Conservation (phyloP, 495 filamentous ascomycete species). For the Astrothelium macrocarpum region DNA sequence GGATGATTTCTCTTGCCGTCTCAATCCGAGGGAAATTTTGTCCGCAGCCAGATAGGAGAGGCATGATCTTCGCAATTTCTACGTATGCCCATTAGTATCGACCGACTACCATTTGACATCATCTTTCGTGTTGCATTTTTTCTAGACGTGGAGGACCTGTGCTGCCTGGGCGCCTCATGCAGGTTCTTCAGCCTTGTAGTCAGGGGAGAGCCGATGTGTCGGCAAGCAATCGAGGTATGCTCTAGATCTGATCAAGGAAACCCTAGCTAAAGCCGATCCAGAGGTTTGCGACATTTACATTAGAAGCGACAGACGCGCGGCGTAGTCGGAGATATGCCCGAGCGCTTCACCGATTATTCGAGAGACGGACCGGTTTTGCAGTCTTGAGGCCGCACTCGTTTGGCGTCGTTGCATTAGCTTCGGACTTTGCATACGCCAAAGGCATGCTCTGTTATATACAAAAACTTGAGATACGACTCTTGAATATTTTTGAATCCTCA, state of each 20-base stretch:
- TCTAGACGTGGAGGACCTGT: slow-evolving; percentile 43
- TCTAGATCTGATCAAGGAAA: slow-evolving; percentile 11
- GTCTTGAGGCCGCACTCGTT: not conserved
- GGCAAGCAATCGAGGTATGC: slow-evolving; percentile 48
- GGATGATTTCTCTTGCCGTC: not conserved
- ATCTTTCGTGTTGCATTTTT: slow-evolving; percentile 23
- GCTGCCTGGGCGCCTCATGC: slow-evolving; percentile 42
- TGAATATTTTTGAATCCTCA: not conserved
- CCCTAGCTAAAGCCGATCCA: slow-evolving; percentile 13
- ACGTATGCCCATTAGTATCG: slow-evolving; percentile 24
- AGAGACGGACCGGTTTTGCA: slow-evolving; percentile 3
- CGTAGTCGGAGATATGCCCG: not conserved
- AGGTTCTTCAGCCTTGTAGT: slow-evolving; percentile 44
- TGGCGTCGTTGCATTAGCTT: not conserved
- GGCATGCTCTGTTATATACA: slow-evolving; percentile 6
- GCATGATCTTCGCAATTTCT: not conserved
- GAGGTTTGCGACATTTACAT: not conserved
- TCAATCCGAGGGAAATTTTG: not conserved
- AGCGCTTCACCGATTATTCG: not conserved
- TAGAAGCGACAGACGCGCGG: not conserved
- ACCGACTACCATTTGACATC: slow-evolving; percentile 28
- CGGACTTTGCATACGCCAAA: not conserved
- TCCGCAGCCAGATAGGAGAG: not conserved
- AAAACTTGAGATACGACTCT: not conserved
- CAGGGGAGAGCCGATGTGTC: slow-evolving; percentile 53